phyloP scores from a whole-genome alignment of 1,139 yeast species.

The Suhomyces bribrorum region DNA sequence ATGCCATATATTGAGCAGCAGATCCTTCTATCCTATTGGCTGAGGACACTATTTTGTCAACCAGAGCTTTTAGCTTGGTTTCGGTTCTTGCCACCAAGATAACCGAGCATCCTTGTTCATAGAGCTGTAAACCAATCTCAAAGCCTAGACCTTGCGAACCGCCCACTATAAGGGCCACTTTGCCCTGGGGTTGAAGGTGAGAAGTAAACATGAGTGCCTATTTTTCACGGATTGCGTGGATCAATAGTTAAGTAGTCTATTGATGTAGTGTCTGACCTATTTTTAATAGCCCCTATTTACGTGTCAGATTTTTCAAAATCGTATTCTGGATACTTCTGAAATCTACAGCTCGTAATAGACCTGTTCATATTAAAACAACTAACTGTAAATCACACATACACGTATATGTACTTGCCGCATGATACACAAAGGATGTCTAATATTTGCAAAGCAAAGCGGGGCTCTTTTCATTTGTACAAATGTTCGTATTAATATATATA shows the following conservation, averaged over 20 bases:
- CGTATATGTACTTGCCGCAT: too few relatives aligned
- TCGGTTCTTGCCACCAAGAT: slow-evolving; percentile 76
- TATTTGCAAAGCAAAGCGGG: too few relatives aligned
- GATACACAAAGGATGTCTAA: too few relatives aligned
- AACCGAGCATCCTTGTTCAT: slow-evolving; percentile 60
- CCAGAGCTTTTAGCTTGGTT: slow-evolving; percentile 52
- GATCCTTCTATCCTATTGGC: slow-evolving; percentile 20
- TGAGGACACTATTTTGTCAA: slow-evolving; percentile 35
- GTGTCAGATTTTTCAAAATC: too few relatives aligned
- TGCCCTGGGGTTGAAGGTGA: slow-evolving; percentile 41
- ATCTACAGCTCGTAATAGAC: too few relatives aligned
- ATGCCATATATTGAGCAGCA: slow-evolving; percentile 48
- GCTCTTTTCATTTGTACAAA: too few relatives aligned
- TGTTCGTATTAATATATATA: too few relatives aligned
- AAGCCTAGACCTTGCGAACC: slow-evolving; percentile 96
- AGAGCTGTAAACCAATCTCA: slow-evolving; percentile 66
- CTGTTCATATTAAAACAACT: too few relatives aligned
- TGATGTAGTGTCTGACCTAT: neutral
- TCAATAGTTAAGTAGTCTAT: too few relatives aligned
- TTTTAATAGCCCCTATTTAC: slow-evolving; percentile 5
- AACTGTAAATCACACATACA: too few relatives aligned
- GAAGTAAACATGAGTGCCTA: slow-evolving; percentile 26
- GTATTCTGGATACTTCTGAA: too few relatives aligned
- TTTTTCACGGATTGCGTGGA: too few relatives aligned
- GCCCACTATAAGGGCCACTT: slow-evolving; percentile 80